Percentiles rank a stretch among this genome's conserved stretches.
Evolutionary conservation across 768 basidiomycete genomes (phyloP).

Genomic region (Candolleomyces efflorescens): DNA sequence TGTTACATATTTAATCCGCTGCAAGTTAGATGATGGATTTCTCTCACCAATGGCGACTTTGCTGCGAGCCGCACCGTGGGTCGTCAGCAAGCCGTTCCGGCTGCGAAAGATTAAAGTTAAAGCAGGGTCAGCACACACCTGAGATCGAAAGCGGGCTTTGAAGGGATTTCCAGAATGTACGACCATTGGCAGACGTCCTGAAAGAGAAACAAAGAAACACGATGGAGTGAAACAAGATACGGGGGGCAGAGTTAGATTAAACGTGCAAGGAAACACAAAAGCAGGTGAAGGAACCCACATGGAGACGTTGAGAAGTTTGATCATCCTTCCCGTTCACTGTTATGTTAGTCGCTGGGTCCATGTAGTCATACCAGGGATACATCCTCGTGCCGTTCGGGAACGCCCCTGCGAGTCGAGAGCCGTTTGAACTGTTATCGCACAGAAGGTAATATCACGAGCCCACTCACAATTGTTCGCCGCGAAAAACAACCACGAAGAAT

Average conservation of each 20-base stretch:
- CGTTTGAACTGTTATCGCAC: background rate
- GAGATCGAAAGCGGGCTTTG: constrained; percentile 24
- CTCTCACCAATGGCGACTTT: constrained; percentile 42
- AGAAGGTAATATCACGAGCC: background rate
- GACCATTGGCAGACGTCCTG: background rate
- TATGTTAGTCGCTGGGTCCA: constrained; percentile 36
- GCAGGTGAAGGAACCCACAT: constrained; percentile 25
- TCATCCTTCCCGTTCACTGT: constrained; percentile 40
- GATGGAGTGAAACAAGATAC: background rate
- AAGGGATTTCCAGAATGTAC: constrained; percentile 20
- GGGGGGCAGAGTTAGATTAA: background rate
- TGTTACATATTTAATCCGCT: background rate
- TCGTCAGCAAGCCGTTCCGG: background rate
- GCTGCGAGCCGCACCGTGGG: constrained; percentile 17
- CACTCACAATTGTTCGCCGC: constrained; percentile 49
- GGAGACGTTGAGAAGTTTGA: constrained; percentile 45
- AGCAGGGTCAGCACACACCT: constrained; percentile 22
- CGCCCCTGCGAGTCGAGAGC: constrained; percentile 28
- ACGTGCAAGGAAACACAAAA: background rate
- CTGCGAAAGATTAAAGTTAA: background rate
- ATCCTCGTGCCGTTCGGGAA: constrained; percentile 43
- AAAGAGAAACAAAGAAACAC: background rate
- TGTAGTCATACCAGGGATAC: constrained; percentile 38
- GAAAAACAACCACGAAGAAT: constrained; percentile 37
- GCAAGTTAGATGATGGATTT: background rate